Evolutionary conservation across 202 grass and related monocot species (phyloP).

Genomic region (Hordeum pubiflorum): DNA sequence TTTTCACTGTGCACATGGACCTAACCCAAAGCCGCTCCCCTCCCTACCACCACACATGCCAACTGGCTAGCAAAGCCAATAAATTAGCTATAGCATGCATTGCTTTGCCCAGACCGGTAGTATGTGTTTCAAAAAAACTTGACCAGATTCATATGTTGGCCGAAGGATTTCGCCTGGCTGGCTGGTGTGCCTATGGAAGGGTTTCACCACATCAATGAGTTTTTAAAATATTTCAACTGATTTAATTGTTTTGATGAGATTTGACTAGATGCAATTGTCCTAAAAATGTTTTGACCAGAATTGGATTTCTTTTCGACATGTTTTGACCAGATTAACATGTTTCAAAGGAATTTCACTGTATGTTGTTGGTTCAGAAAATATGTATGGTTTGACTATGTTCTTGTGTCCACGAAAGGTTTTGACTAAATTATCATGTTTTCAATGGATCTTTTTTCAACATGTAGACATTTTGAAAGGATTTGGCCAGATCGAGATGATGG

Average conservation of each 20-base stretch:
- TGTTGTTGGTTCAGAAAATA: background rate
- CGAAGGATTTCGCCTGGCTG: background rate
- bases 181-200: background rate
- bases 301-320: too few species aligned
- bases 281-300: background rate
- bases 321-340: background rate
- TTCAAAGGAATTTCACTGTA: background rate
- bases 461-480: background rate
- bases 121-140: background rate
- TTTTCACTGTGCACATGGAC: conserved; percentile 45
- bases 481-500: background rate
- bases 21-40: conserved; percentile 32
- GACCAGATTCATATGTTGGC: background rate
- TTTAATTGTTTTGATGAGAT: background rate
- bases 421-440: background rate
- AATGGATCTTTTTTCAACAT: background rate
- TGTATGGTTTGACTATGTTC: background rate
- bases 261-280: background rate
- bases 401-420: background rate
- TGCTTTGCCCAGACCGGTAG: conserved; percentile 1
- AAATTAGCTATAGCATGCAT: conserved; percentile 19
- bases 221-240: background rate
- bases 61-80: conserved; percentile 29
- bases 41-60: conserved; percentile 25
- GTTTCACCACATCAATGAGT: background rate